Base-by-base conservation (phyloP, 139 green algal species). In the Chlamydomonas sphaeroides region DNA sequence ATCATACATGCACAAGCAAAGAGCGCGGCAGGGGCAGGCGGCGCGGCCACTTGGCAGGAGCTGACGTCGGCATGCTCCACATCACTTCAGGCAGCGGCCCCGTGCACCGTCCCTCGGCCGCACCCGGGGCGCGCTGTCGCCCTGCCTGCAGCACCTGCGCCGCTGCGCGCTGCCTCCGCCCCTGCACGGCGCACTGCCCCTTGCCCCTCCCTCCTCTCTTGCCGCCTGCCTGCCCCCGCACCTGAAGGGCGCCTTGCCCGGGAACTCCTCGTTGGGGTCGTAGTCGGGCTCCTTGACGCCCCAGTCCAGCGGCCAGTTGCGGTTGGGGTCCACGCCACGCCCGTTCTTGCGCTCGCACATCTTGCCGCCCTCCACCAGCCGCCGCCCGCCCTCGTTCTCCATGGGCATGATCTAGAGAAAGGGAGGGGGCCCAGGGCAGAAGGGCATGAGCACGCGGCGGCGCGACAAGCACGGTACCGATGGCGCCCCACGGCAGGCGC, bases 321-420 rank as follows among this genome's bases (percentile, higher is more conserved):
- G 89, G 87, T 99, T 99, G 74, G 92, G 87, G 86, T 99, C 97
- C 68, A 99, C 97, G 15, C 97, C 97, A 3, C 97, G 90, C 11
- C 97, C 97, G 83, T 99, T 99, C 68, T 98, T 98, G 32, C 97
- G 93, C 87, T 99, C 96, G 87, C 97, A 99, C 33, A 98, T 77
- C 56, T 90, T 51, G 10, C 95, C 95, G 0, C 25, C 63, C 79
- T 99, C 97, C 68, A 99, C 93, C 8, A 86, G 66, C 42, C 88
- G 88, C 7, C 97, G 89, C 0, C 97, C 97, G n/a, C 86, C 73
- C 28, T 84, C 84, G 76, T 99, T 99, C 88, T 99, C 97, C 92
- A 99, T 94, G 1, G 97, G 97, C 35, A 98, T 41, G 18, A 99
- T 93, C 91, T 97, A 86, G 36, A 76, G 28, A 21, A n/a, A n/a